A percentile compares a stretch with the other conserved stretches of the same genome.
Conservation (phyloP, 495 filamentous ascomycete genomes). For the Daldinia loculata region DNA sequence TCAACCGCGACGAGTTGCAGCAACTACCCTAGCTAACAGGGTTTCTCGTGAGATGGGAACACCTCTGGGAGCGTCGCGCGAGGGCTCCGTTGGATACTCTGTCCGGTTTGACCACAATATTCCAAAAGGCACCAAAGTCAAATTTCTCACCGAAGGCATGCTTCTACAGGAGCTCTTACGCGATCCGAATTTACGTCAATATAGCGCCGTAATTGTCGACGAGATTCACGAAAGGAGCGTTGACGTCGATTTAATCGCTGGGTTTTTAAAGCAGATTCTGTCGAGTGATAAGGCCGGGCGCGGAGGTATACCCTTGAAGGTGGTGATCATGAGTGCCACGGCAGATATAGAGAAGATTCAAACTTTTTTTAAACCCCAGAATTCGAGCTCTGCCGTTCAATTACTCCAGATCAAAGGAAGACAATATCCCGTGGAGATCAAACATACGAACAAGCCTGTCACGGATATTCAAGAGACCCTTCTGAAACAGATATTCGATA, state of each 20-base stretch:
- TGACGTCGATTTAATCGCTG: slow-evolving; percentile 91
- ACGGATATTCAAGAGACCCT: slow-evolving; percentile 84
- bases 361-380: slow-evolving; percentile 69
- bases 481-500: slow-evolving; percentile 84
- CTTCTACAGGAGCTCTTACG: slow-evolving; percentile 91
- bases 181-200: slow-evolving; percentile 82
- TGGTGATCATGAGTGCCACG: slow-evolving; percentile 97
- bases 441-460: slow-evolving; percentile 79
- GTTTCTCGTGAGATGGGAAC: slow-evolving; percentile 93
- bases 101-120: slow-evolving; percentile 90
- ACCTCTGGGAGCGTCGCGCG: slow-evolving; percentile 68
- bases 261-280: slow-evolving; percentile 82
- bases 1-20: slow-evolving; percentile 91
- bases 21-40: slow-evolving; percentile 87
- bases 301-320: slow-evolving; percentile 79
- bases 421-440: slow-evolving; percentile 83
- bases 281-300: slow-evolving; percentile 65
- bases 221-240: slow-evolving; percentile 97
- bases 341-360: slow-evolving; percentile 82
- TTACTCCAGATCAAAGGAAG: slow-evolving; percentile 84
- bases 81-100: slow-evolving; percentile 78
- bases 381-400: slow-evolving; percentile 42
- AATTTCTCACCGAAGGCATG: slow-evolving; percentile 97
- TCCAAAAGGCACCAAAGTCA: slow-evolving; percentile 77
- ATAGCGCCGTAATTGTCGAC: slow-evolving; percentile 91